These are phyloP conservation scores for Tylopilus subfusipes DNA, from an alignment of 768 basidiomycete species.

Conservation along the genomic window DNA sequence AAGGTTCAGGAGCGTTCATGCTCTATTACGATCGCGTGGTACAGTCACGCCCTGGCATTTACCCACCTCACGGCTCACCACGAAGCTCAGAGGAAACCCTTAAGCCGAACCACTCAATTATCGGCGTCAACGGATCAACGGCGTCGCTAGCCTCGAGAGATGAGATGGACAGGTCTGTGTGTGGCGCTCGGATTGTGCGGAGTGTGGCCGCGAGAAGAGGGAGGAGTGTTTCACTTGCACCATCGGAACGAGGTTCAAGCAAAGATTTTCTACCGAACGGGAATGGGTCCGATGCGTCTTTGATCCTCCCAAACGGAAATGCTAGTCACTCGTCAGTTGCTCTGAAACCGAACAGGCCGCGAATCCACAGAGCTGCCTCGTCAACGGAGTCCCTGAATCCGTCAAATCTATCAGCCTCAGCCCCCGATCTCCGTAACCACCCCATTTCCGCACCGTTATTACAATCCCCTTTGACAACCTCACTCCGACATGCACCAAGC, in stretches of 20 bases:
- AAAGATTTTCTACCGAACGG: slow-evolving; percentile 12
- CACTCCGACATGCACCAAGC: slow-evolving; percentile 10
- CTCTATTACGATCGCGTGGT: slow-evolving; percentile 85
- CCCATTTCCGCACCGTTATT: slow-evolving; percentile 7
- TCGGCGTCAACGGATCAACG: slow-evolving; percentile 45
- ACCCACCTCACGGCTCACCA: slow-evolving; percentile 35
- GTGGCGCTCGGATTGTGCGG: slow-evolving; percentile 51
- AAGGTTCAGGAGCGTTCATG: slow-evolving; percentile 82
- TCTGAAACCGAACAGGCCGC: slow-evolving; percentile 18
- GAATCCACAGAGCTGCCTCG: slow-evolving; percentile 4
- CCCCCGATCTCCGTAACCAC: slow-evolving; percentile 23
- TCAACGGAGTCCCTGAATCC: slow-evolving; percentile 8
- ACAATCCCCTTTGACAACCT: slow-evolving; percentile 10
- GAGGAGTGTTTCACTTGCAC: slow-evolving; percentile 37
- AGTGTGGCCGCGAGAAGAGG: slow-evolving; percentile 50
- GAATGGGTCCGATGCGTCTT: slow-evolving; percentile 5
- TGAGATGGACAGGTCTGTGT: slow-evolving; percentile 20
- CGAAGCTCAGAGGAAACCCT: slow-evolving; percentile 65
- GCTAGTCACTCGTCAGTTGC: slow-evolving; percentile 20
- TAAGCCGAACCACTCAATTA: slow-evolving; percentile 40
- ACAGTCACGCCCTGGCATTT: slow-evolving; percentile 34
- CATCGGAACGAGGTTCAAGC: slow-evolving; percentile 28
- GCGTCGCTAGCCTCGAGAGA: slow-evolving; percentile 38
- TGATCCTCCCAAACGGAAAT: slow-evolving; percentile 24
- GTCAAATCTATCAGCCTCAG: slow-evolving; percentile 22